Evolutionary conservation across 768 basidiomycete species (phyloP).

Genomic region (Tricholoma matsutake): DNA sequence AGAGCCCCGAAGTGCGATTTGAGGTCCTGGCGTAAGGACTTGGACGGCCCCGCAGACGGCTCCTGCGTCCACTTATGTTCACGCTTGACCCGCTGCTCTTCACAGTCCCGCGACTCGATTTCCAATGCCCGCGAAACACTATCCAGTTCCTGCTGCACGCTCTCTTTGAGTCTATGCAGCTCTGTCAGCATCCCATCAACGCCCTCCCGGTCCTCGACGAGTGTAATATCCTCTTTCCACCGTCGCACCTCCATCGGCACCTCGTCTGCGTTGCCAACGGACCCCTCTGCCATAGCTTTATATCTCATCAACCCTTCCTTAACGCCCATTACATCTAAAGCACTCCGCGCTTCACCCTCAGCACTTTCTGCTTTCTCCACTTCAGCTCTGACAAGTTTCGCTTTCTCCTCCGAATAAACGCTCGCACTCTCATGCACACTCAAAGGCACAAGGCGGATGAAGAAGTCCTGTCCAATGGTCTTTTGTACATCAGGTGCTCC

Average conservation of each 20-base stretch:
- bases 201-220: slow-evolving; percentile 65
- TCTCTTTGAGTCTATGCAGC: slow-evolving; percentile 55
- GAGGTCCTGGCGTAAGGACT: slow-evolving; percentile 70
- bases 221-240: slow-evolving; percentile 70
- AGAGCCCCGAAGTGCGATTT: slow-evolving; percentile 71
- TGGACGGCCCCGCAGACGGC: slow-evolving; percentile 73
- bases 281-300: slow-evolving; percentile 67
- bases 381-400: slow-evolving; percentile 84
- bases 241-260: slow-evolving; percentile 68
- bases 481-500: slow-evolving; percentile 88
- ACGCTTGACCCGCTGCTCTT: slow-evolving; percentile 83
- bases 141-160: slow-evolving; percentile 61
- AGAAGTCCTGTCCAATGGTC: slow-evolving; percentile 91
- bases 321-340: slow-evolving; percentile 79
- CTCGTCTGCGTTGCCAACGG: slow-evolving; percentile 58
- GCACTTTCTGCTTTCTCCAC: slow-evolving; percentile 84
- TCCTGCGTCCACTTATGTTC: slow-evolving; percentile 84
- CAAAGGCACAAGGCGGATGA: slow-evolving; percentile 82
- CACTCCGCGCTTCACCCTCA: slow-evolving; percentile 76
- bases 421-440: slow-evolving; percentile 95
- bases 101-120: slow-evolving; percentile 82
- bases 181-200: slow-evolving; percentile 63
- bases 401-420: slow-evolving; percentile 98
- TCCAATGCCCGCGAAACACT: slow-evolving; percentile 67
- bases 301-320: slow-evolving; percentile 67